Conservation (phyloP, 2,329 filamentous ascomycete genomes). For the Xylaria sp. region DNA sequence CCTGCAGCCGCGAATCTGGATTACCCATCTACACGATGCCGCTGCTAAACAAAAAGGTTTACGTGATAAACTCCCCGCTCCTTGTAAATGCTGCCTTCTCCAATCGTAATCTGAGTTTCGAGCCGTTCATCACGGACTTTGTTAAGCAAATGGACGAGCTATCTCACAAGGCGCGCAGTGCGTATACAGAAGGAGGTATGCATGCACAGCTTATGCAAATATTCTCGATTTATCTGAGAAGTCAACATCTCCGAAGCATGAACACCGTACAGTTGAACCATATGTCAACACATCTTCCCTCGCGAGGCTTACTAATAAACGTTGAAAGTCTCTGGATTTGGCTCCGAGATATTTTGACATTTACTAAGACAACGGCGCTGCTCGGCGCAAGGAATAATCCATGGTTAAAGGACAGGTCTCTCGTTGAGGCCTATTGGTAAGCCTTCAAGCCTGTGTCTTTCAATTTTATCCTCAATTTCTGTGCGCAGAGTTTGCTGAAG, state of each 20-base stretch:
- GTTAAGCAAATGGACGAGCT: conserved; percentile 2
- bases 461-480: background rate
- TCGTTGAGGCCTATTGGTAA: background rate
- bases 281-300: background rate
- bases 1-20: background rate
- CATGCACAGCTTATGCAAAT: conserved; percentile 1
- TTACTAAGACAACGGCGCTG: background rate
- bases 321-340: background rate
- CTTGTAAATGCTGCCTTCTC: background rate
- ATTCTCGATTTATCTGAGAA: background rate
- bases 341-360: conserved; percentile 1
- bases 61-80: background rate
- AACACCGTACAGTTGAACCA: background rate
- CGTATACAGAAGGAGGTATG: background rate
- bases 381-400: background rate
- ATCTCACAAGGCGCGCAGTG: background rate
- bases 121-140: background rate
- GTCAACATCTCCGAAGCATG: background rate
- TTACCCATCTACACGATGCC: background rate
- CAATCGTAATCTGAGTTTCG: background rate
- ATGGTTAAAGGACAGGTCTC: background rate
- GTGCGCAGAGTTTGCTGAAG: background rate
- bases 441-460: background rate
- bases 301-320: background rate
- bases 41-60: background rate